Conservation (phyloP, 2,329 filamentous ascomycete species). For the Colletotrichum brevisporum region DNA sequence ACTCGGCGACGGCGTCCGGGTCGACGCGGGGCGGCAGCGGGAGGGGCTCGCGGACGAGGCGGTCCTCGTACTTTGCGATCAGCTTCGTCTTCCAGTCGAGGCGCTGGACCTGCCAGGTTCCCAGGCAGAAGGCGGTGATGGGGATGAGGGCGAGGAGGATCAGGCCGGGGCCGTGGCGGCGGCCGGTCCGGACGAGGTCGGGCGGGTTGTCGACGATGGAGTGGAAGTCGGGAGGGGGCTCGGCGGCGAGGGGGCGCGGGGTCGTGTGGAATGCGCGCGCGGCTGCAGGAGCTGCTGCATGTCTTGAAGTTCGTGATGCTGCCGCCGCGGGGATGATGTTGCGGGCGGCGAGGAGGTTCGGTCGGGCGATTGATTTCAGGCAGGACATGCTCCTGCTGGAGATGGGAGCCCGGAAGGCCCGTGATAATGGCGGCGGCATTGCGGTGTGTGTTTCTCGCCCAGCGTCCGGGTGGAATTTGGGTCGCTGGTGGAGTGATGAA, state of each 20-base stretch:
- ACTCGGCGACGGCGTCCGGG: constrained; percentile 84
- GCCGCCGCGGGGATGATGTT: neutral
- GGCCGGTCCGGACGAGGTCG: constrained; percentile 80
- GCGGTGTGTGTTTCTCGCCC: neutral
- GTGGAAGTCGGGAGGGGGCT: constrained; percentile 73
- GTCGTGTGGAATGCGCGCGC: constrained; percentile 38
- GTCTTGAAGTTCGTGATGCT: neutral
- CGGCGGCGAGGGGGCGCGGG: constrained; percentile 37
- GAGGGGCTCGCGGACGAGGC: constrained; percentile 86
- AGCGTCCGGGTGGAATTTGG: neutral
- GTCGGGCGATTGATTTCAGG: constrained; percentile 3
- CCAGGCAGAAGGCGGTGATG: constrained; percentile 88
- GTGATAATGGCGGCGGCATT: constrained; percentile 30
- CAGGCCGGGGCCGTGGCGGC: constrained; percentile 82
- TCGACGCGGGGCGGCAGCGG: constrained; percentile 89
- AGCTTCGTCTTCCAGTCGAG: constrained; percentile 95
- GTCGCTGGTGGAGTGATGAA: constrained; percentile 10
- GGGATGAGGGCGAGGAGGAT: constrained; percentile 90
- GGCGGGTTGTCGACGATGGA: constrained; percentile 92
- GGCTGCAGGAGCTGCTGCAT: neutral
- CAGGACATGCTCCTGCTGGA: neutral
- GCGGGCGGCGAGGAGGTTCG: neutral
- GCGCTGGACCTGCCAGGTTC: constrained; percentile 95
- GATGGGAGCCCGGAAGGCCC: constrained; percentile 12
- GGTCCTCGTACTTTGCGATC: constrained; percentile 92